Conservation (phyloP, 352 stramenopile species). For the Globisporangium paroecandrum region DNA sequence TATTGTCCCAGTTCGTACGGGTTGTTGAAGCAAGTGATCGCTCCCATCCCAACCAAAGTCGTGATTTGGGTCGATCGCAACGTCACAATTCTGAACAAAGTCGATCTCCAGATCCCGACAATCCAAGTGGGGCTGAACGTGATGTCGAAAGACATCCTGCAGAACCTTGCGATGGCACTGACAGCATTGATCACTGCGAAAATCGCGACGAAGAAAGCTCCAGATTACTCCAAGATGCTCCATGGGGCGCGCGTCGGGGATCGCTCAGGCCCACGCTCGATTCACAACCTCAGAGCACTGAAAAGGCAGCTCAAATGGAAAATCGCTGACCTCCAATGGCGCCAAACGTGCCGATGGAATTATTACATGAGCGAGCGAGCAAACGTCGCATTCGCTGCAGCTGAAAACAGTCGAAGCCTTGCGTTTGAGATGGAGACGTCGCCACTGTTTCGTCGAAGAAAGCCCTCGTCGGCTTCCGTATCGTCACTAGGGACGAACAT, state of each 20-base stretch:
- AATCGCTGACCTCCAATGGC: conserved; percentile 55
- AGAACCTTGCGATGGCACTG: conserved; percentile 40
- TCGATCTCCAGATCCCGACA: conserved; percentile 55
- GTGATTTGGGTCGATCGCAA: conserved; percentile 54
- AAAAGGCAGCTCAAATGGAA: conserved; percentile 65
- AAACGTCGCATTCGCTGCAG: conserved; percentile 35
- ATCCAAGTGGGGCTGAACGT: conserved; percentile 49
- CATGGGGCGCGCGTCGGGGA: conserved; percentile 11
- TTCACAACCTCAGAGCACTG: conserved; percentile 41
- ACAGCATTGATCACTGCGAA: conserved; percentile 41
- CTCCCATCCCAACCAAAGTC: conserved; percentile 53
- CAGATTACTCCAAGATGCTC: conserved; percentile 35
- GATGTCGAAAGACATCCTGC: conserved; percentile 60
- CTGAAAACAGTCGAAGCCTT: conserved; percentile 30
- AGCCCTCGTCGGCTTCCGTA: conserved; percentile 28
- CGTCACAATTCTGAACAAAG: conserved; percentile 32
- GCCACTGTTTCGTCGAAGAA: conserved; percentile 36
- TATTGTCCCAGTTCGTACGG: conserved; percentile 63
- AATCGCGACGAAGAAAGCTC: conserved; percentile 32
- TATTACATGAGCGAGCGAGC: conserved; percentile 46
- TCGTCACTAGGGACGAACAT: conserved; percentile 38
- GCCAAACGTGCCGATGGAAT: conserved; percentile 51
- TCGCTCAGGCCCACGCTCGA: conserved; percentile 17
- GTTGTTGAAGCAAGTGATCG: conserved; percentile 61
- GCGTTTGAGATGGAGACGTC: conserved; percentile 46